A percentile compares a stretch with the other conserved stretches of the same genome.
These are phyloP conservation scores for Pseudozyma pruni DNA, from an alignment of 1,284 basidiomycete species.

Conservation along the genomic window DNA sequence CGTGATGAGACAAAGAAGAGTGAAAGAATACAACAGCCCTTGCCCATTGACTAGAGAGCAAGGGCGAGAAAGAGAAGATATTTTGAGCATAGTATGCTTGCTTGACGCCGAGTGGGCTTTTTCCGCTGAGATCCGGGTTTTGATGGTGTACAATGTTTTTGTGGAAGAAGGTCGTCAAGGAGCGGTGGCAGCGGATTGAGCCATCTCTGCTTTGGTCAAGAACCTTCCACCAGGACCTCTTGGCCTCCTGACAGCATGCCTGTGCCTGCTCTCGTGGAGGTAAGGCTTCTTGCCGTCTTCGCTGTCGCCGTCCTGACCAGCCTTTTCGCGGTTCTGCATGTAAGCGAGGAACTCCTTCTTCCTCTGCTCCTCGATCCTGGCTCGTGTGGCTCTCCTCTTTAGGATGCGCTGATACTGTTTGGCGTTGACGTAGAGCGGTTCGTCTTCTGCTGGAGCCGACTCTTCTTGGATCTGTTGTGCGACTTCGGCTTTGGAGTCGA, in stretches of 20 bases:
- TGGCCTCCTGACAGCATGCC: conserved; percentile 95
- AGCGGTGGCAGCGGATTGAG: conserved; percentile 22
- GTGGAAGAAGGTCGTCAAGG: conserved; percentile 3
- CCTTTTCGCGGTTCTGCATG: conserved; percentile 52
- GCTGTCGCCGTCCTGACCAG: conserved; percentile 43
- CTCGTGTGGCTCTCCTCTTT: conserved; percentile 58
- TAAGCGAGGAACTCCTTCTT: conserved; percentile 51
- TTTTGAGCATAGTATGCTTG: too few species aligned
- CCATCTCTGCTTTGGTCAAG: conserved; percentile 70
- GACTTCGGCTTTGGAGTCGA: conserved; percentile 19
- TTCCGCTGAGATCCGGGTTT: too few species aligned
- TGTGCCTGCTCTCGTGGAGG: conserved; percentile 94
- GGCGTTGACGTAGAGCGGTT: conserved; percentile 66
- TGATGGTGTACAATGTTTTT: conserved; percentile 21
- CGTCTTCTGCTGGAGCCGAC: conserved; percentile 50
- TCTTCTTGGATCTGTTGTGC: conserved; percentile 12
- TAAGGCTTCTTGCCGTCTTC: conserved; percentile 78
- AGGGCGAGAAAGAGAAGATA: conserved; percentile 9
- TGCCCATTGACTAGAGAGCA: conserved; percentile 2
- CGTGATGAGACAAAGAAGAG: not conserved
- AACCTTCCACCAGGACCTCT: conserved; percentile 96
- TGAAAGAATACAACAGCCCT: conserved; percentile 36
- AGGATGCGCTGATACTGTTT: conserved; percentile 67
- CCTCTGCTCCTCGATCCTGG: conserved; percentile 62
- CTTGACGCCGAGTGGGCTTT: too few species aligned